Percentiles rank a stretch among this genome's conserved stretches.
phyloP scores from a whole-genome alignment of 2,329 filamentous ascomycete genomes.

The Byssothecium circinans region DNA sequence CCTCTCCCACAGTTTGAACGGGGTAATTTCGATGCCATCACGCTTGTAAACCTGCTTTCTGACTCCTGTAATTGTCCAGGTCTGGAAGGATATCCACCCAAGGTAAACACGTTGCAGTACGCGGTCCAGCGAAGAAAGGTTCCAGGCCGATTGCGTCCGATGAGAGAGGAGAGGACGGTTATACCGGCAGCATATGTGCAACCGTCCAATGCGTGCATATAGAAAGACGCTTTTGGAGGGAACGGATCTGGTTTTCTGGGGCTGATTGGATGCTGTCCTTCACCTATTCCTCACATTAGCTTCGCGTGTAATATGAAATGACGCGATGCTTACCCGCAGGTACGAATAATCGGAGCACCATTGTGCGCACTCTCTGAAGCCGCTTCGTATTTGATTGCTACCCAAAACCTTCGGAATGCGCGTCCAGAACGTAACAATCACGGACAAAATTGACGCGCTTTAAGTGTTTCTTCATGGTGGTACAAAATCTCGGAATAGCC shows the following conservation, averaged over 20 bases:
- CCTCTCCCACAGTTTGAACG: no score
- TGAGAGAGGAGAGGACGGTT: neutral
- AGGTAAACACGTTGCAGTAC: no score
- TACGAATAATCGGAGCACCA: constrained; percentile 25
- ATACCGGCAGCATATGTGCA: neutral
- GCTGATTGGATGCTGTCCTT: neutral
- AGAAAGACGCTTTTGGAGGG: neutral
- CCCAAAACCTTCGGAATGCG: no score
- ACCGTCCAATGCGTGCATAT: neutral
- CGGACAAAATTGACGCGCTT: no score
- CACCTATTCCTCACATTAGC: no score
- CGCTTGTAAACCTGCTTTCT: no score
- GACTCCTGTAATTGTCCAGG: no score
- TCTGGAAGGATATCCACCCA: no score
- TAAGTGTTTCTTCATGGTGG: no score
- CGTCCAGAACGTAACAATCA: no score
- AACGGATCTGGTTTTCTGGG: neutral
- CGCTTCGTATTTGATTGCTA: neutral
- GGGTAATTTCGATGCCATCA: no score
- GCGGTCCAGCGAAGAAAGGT: neutral
- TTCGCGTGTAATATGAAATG: neutral
- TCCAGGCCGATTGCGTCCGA: neutral
- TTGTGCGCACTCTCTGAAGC: constrained; percentile 6
- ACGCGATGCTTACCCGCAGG: constrained; percentile 18
- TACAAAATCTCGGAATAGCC: no score